Conservation (phyloP, 148 eudicot genomes). For the Rhododendron williamsianum region DNA sequence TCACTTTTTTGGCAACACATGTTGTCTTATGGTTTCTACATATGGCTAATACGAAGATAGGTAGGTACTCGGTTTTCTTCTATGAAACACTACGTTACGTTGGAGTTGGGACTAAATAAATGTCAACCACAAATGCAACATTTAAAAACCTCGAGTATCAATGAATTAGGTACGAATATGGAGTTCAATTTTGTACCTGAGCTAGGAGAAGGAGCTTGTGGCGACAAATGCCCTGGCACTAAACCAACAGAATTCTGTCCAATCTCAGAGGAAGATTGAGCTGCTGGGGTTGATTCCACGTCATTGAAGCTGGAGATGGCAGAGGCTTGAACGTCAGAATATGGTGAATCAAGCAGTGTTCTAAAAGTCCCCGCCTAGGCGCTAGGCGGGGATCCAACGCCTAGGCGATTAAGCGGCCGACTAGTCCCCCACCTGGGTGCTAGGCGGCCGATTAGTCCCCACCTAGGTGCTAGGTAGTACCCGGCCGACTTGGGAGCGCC, state of each 20-base stretch:
- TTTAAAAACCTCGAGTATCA: background rate
- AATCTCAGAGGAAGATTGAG: slow-evolving; percentile 32
- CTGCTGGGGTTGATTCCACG: slow-evolving; percentile 31
- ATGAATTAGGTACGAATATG: background rate
- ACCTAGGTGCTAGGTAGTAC: too few species aligned
- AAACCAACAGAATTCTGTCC: slow-evolving; percentile 35
- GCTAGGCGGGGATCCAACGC: too few species aligned
- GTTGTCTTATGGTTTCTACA: background rate
- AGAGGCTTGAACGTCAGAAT: too few species aligned
- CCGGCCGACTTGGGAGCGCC: too few species aligned
- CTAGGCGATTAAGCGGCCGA: too few species aligned
- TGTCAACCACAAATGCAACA: background rate
- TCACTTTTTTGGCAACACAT: background rate
- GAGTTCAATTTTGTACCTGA: slow-evolving; percentile 43
- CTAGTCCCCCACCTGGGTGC: too few species aligned
- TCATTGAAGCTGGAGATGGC: slow-evolving; percentile 32
- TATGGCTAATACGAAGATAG: background rate
- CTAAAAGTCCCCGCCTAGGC: too few species aligned
- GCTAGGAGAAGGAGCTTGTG: slow-evolving; percentile 62
- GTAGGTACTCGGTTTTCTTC: background rate
- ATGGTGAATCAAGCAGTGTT: slow-evolving; percentile 18
- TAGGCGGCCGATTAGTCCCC: too few species aligned
- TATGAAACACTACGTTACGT: background rate
- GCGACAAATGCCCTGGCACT: slow-evolving; percentile 28
- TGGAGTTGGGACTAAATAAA: background rate